Evolutionary conservation across 2,329 filamentous ascomycete species (phyloP), one percentile per base, ranked within the genome.

Genomic region (Alternaria burnsii): DNA sequence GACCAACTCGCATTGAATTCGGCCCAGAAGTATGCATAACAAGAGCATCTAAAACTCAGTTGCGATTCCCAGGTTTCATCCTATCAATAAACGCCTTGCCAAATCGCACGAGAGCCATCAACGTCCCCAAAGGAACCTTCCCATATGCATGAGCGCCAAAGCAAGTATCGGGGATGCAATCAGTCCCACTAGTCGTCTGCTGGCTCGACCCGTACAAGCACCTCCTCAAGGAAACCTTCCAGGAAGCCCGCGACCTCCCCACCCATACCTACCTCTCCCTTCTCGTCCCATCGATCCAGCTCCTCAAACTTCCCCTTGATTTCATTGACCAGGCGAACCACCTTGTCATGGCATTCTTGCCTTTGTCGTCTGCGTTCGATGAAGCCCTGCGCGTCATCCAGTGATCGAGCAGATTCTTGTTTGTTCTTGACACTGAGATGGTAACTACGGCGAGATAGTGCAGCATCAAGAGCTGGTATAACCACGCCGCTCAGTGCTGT

Each of bases 401-500:
- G 87, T 14, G 85, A 78, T 43, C 79, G 79, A 11, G 69, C 52
- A 55, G 72, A 58, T 67, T 81, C 74, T 73, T 78, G 52, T 43
- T 77, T 77, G 64, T 75, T 77, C 44, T 67, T 67, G 40, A 86
- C 83, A 50, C 85, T 84, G 54, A 89, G 79, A 55, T 85, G 83
- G 68, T 86, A 86, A 26, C 82, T 82, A 54, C 95, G 90, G 52
- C 95, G 87, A 76, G 93, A 92, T 20, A 98, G 87, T 8, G 95
- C 93, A 68, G 95, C 91, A 78, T 97, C 93, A 2, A 99, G 85
- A 2, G 95, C 94, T 0, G 95, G 95, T 64, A 98, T 89, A 38
- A 99, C 92, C 52, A 99, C 94, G 68, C 94, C 92, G 73, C 91
- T 92, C 1, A 97, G 85, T 2, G 94, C 93, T 54, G 96, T 95